Percentiles rank a stretch among this genome's conserved stretches.
These are phyloP conservation scores for Parastagonospora avenae DNA, from an alignment of 2,329 filamentous ascomycete species.

Conservation along the genomic window DNA sequence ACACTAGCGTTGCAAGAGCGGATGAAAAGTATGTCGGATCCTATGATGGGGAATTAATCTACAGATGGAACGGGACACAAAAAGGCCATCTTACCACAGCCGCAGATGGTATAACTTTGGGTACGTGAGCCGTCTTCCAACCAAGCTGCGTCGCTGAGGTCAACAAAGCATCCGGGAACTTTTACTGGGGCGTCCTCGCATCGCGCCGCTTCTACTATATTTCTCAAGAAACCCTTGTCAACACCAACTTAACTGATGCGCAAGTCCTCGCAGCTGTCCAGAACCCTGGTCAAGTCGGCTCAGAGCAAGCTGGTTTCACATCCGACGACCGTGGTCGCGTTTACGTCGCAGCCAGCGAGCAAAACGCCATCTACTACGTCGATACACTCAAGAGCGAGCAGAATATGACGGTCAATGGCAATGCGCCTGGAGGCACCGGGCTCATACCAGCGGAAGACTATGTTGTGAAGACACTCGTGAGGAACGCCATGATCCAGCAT, in stretches of 20 bases:
- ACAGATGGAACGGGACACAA: constrained; percentile 45
- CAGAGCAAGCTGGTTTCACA: constrained; percentile 51
- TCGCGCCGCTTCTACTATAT: constrained; percentile 51
- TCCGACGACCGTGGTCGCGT: constrained; percentile 50
- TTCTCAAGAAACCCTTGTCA: constrained; percentile 41
- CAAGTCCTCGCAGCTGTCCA: constrained; percentile 46
- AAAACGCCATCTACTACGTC: constrained; percentile 53
- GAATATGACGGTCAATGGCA: constrained; percentile 43
- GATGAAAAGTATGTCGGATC: constrained; percentile 49
- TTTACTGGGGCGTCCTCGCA: constrained; percentile 52
- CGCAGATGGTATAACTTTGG: constrained; percentile 47
- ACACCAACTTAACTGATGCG: constrained; percentile 40
- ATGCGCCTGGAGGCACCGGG: constrained; percentile 38
- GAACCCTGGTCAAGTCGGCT: constrained; percentile 47
- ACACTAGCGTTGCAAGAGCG: constrained; percentile 43
- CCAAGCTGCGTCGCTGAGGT: neutral
- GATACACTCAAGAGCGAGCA: constrained; percentile 45
- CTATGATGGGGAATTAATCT: constrained; percentile 44
- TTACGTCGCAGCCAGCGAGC: constrained; percentile 50
- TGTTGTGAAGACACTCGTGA: constrained; percentile 48
- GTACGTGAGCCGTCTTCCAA: constrained; percentile 1
- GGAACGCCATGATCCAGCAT: constrained; percentile 51
- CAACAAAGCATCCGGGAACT: constrained; percentile 41
- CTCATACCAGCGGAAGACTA: constrained; percentile 44
- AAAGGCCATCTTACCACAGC: constrained; percentile 38